Conservation (phyloP, 2,329 filamentous ascomycete species). For the Xylaria sp. region DNA sequence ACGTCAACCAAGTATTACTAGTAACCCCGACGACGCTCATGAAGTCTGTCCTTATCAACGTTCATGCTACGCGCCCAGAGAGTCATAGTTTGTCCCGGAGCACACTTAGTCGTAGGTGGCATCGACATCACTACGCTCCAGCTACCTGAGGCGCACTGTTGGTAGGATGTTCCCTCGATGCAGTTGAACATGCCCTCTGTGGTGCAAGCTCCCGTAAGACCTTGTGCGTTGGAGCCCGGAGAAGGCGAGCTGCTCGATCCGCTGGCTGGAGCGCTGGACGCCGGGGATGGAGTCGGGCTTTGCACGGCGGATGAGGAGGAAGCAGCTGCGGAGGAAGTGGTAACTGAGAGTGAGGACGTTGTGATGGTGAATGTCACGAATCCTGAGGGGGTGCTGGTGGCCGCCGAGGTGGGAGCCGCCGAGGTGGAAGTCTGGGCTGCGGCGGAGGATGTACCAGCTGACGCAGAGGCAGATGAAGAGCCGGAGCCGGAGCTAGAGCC, state of each 20-base stretch:
- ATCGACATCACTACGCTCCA: constrained; percentile 48
- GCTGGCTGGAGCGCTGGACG: constrained; percentile 28
- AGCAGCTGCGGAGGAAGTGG: constrained; percentile 22
- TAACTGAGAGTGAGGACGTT: neutral
- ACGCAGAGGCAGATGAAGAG: constrained; percentile 1
- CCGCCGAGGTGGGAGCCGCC: constrained; percentile 13
- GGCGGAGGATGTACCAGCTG: constrained; percentile 4
- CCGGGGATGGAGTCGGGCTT: constrained; percentile 14
- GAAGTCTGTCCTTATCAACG: neutral
- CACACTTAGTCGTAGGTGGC: constrained; percentile 47
- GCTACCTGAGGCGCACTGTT: constrained; percentile 50
- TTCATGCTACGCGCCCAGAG: constrained; percentile 43
- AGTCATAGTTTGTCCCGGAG: constrained; percentile 43
- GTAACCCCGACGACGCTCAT: constrained; percentile 21
- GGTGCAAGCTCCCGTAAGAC: constrained; percentile 47
- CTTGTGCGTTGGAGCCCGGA: constrained; percentile 31
- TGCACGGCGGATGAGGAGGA: neutral
- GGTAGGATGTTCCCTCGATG: constrained; percentile 47
- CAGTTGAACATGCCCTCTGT: constrained; percentile 51
- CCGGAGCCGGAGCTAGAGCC: constrained; percentile 27
- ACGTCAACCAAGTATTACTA: neutral
- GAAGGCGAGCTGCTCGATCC: constrained; percentile 21
- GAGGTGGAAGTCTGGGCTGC: neutral
- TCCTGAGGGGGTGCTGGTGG: neutral
- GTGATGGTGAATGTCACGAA: constrained; percentile 27